Percentiles rank a stretch among this genome's conserved stretches.
phyloP scores from a whole-genome alignment of 768 basidiomycete species.

The Tricholoma sp. region DNA sequence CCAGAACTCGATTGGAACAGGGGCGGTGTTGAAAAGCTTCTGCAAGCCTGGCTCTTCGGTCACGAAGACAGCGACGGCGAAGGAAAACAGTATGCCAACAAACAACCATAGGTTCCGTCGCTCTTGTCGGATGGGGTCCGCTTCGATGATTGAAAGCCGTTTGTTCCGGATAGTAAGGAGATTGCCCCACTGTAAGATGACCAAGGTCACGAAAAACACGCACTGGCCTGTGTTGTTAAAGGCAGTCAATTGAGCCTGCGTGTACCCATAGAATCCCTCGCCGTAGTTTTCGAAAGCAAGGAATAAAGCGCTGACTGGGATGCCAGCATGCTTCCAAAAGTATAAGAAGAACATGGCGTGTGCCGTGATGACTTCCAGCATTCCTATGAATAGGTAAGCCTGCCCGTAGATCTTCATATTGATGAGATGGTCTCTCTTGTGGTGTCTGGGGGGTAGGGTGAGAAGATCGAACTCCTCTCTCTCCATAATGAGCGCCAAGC shows the following conservation, averaged over 20 bases:
- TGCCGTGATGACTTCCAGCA: slow-evolving; percentile 13
- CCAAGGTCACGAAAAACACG: slow-evolving; percentile 27
- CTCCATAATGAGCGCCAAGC: slow-evolving; percentile 15
- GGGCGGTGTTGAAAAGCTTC: slow-evolving; percentile 34
- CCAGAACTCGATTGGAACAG: slow-evolving; percentile 44
- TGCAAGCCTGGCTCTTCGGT: slow-evolving; percentile 39
- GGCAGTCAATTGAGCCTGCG: slow-evolving; percentile 20
- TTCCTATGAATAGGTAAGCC: slow-evolving; percentile 11
- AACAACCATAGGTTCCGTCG: slow-evolving; percentile 34
- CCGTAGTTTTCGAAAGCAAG: slow-evolving; percentile 36
- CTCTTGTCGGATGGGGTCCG: slow-evolving; percentile 42
- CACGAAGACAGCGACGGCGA: slow-evolving; percentile 34
- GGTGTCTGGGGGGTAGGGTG: slow-evolving; percentile 13
- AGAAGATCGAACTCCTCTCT: slow-evolving; percentile 17
- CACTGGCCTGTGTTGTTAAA: slow-evolving; percentile 40
- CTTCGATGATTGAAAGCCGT: slow-evolving; percentile 33
- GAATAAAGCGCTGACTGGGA: slow-evolving; percentile 32
- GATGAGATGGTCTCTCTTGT: slow-evolving; percentile 16
- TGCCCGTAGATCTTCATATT: slow-evolving; percentile 15
- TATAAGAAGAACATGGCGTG: slow-evolving; percentile 30
- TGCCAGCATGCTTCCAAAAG: slow-evolving; percentile 30
- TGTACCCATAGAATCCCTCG: slow-evolving; percentile 29
- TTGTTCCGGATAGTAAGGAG: slow-evolving; percentile 38
- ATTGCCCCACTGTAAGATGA: slow-evolving; percentile 36
- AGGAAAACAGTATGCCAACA: slow-evolving; percentile 8